Conservation (phyloP, 2,329 filamentous ascomycete species). For the Exophiala alcalophila region DNA sequence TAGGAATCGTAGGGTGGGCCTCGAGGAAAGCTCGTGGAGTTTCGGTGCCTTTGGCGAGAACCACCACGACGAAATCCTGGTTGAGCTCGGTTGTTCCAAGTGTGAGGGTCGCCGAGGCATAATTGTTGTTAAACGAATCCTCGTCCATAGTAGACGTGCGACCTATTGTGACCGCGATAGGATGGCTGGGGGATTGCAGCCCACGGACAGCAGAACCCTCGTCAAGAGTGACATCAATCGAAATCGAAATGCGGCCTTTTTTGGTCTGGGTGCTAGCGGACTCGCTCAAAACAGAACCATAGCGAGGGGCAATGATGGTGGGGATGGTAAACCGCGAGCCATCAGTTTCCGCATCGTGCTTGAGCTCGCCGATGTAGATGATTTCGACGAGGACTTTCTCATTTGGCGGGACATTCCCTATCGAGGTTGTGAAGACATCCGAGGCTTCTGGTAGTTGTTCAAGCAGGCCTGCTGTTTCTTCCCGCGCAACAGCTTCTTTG, state of each 20-base stretch:
- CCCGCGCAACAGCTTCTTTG: conserved; percentile 55
- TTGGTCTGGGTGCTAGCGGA: conserved; percentile 14
- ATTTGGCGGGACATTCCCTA: conserved; percentile 64
- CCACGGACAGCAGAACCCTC: conserved; percentile 56
- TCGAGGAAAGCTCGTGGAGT: conserved; percentile 66
- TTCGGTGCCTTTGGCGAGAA: conserved; percentile 59
- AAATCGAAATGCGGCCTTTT: conserved; percentile 51
- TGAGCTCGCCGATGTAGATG: conserved; percentile 66
- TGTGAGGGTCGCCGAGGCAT: conserved; percentile 61
- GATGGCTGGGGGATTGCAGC: conserved; percentile 66
- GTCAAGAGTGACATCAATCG: conserved; percentile 59
- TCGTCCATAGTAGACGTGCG: conserved; percentile 49
- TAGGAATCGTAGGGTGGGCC: conserved; percentile 58
- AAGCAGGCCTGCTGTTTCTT: conserved; percentile 63
- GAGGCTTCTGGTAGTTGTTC: conserved; percentile 59
- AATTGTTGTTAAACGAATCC: conserved; percentile 51
- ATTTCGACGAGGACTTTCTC: conserved; percentile 60
- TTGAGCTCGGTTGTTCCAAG: conserved; percentile 54
- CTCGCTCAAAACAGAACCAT: conserved; percentile 44
- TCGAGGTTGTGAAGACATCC: conserved; percentile 65
- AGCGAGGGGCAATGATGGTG: conserved; percentile 64
- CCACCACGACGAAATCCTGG: conserved; percentile 65
- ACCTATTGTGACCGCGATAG: conserved; percentile 63
- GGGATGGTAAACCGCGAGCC: conserved; percentile 68
- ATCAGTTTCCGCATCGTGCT: conserved; percentile 67